Percentiles rank a stretch among this genome's conserved stretches.
These are phyloP conservation scores for Pleurotus tuber-regium DNA, from an alignment of 768 basidiomycete genomes.

Conservation along the genomic window DNA sequence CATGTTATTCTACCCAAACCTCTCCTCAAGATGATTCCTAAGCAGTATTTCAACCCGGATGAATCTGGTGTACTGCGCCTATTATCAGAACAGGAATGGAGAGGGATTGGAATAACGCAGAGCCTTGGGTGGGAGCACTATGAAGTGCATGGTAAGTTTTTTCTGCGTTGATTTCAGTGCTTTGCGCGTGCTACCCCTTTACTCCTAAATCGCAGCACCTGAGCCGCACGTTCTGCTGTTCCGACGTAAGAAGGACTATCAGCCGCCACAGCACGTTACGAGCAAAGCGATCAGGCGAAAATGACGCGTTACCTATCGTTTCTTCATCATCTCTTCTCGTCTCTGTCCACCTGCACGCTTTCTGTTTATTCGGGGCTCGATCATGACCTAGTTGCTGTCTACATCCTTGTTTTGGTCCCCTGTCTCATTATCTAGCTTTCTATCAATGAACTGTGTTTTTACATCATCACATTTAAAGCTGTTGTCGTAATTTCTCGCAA, in stretches of 20 bases:
- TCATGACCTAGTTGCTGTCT: too few species aligned
- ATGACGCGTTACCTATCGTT: conserved; percentile 24
- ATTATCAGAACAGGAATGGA: conserved; percentile 87
- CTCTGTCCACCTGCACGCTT: too few species aligned
- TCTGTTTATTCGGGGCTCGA: too few species aligned
- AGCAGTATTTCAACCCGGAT: conserved; percentile 76
- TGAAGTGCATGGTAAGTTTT: conserved; percentile 84
- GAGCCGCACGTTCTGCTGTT: conserved; percentile 95
- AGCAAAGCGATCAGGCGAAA: conserved; percentile 41
- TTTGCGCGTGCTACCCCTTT: conserved; percentile 5
- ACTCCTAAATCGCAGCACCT: conserved; percentile 53
- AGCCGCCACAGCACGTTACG: conserved; percentile 45
- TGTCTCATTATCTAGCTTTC: conserved; percentile 1
- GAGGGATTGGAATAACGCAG: conserved; percentile 94
- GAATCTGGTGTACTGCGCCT: conserved; percentile 76
- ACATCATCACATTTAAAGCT: neutral
- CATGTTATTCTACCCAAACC: conserved; percentile 97
- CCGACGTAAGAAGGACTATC: conserved; percentile 73
- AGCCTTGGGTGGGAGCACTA: conserved; percentile 97
- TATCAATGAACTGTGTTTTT: neutral
- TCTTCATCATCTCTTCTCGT: too few species aligned
- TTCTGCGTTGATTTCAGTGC: conserved; percentile 3
- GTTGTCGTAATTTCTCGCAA: neutral
- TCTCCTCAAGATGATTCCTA: conserved; percentile 90
- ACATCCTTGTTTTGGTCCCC: too few species aligned